A percentile compares a stretch with the other conserved stretches of the same genome.
These are phyloP conservation scores for Salix udensis DNA, from an alignment of 345 rosid genomes.

Conservation along the genomic window DNA sequence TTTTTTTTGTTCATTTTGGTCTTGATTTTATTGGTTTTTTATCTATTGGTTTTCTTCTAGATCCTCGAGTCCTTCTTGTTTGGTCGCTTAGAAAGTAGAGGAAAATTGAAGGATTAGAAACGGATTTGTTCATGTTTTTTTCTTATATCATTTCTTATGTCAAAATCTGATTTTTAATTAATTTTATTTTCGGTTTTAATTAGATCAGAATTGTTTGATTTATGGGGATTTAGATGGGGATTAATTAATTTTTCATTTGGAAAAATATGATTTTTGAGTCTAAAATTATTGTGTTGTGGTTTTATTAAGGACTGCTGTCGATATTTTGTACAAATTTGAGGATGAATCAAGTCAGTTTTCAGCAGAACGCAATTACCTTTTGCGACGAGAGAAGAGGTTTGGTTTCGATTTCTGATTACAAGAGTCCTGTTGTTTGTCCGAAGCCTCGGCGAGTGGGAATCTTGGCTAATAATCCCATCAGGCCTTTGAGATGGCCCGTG, in stretches of 20 bases:
- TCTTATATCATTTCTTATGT: not conserved
- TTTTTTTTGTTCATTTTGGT: not conserved
- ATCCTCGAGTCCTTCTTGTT: conserved; percentile 23
- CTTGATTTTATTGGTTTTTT: not conserved
- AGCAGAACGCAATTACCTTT: conserved; percentile 63
- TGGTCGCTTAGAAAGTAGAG: conserved; percentile 3
- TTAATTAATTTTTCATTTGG: not conserved
- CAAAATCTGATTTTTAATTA: not conserved
- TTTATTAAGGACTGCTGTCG: conserved; percentile 16
- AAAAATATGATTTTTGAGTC: too few relatives aligned
- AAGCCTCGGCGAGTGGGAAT: conserved; percentile 72
- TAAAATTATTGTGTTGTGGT: too few relatives aligned
- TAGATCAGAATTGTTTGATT: not conserved
- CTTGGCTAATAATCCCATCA: conserved; percentile 33
- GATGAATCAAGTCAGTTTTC: conserved; percentile 75
- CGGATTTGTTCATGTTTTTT: too few relatives aligned
- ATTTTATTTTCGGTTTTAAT: not conserved
- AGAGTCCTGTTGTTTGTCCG: conserved; percentile 71
- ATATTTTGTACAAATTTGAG: conserved; percentile 26
- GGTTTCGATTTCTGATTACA: conserved; percentile 42
- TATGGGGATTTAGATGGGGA: not conserved
- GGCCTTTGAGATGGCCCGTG: conserved; percentile 47
- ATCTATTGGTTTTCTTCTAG: conserved; percentile 12
- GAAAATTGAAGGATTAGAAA: not conserved
- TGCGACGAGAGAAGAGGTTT: conserved; percentile 51